Base-by-base conservation (phyloP, 2,329 filamentous ascomycete species). In the Ilyonectria destructans region DNA sequence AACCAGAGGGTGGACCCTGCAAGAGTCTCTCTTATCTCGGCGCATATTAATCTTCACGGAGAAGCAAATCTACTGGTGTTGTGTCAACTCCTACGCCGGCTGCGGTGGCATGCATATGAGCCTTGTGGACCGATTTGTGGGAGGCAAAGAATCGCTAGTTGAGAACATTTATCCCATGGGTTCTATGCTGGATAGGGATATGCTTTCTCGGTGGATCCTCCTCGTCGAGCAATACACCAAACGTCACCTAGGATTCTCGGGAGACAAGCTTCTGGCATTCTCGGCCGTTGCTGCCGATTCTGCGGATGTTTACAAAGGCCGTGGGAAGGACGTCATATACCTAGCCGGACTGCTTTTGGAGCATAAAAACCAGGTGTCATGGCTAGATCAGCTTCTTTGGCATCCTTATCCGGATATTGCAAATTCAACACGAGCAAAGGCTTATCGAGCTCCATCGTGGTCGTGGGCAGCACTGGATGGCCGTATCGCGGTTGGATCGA, bases 21-120 rank as follows among this genome's bases (percentile, higher is more conserved):
- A 68, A 23, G 66, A 68, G 54, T 54, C 62, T n/a, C 45, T 65
- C 12, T 26, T 68, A 9, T 68, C 66, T n/a, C 49, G 62, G 4
- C 62, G 66, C 13, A 43, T 68, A 17, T 49, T 68, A 13, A 58
- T 62, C 6, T 68, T 64, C 26, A 51, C 43, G 2, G 6, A 26
- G 5, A 49, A 37, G 21, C 65, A 63, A 23, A 19, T 59, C 2
- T 62, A 62, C 45, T 66, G 58, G 63, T 59, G 40, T n/a, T 66
- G 63, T 37, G 17, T 37, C n/a, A 52, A 19, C 19, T 45, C 52
- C 2, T 46, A 21, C 13, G 58, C 65, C 3, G 52, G 58, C 23
- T 67, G 65, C 12, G 65, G 58, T 2, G 65, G 59, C 9, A 21
- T 4, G 26, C 19, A 12, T 26, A 3, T 46, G 15, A n/a, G n/a